Evolutionary conservation across 805 yeast genomes (phyloP).

Genomic region (Zygoascus biomembranicola): DNA sequence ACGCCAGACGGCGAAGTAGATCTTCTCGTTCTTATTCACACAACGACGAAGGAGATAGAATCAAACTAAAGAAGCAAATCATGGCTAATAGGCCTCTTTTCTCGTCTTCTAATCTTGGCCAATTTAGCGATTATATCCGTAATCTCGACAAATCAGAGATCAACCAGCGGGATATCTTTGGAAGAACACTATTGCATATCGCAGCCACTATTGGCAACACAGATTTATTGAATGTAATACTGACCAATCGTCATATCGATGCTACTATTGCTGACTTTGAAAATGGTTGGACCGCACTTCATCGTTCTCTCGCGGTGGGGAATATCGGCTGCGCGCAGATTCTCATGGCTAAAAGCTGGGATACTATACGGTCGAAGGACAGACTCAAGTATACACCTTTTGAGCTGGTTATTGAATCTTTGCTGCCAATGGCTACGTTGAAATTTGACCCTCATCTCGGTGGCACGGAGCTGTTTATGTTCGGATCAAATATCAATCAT

Average conservation of each 20-base stretch:
- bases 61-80: background rate
- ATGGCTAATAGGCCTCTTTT: background rate
- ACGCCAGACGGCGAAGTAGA: background rate
- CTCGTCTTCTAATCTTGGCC: background rate
- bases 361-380: constrained; percentile 51
- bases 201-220: constrained; percentile 25
- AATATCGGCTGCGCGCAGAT: constrained; percentile 46
- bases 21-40: background rate
- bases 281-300: constrained; percentile 76
- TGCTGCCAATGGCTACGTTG: background rate
- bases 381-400: constrained; percentile 65
- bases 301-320: constrained; percentile 54
- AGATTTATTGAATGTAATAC: constrained; percentile 32
- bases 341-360: constrained; percentile 29
- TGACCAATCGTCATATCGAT: constrained; percentile 43
- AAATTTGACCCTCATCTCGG: constrained; percentile 24
- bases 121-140: constrained; percentile 3
- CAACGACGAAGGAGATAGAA: constrained; percentile 1
- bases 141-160: constrained; percentile 9
- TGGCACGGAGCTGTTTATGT: constrained; percentile 42
- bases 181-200: constrained; percentile 36
- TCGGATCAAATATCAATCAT: constrained; percentile 56
- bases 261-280: constrained; percentile 51
- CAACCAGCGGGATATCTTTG: constrained; percentile 55
- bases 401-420: constrained; percentile 42